A percentile compares a stretch with the other conserved stretches of the same genome.
These are phyloP conservation scores for Albugo laibachii DNA, from an alignment of 352 stramenopile genomes.

Conservation along the genomic window DNA sequence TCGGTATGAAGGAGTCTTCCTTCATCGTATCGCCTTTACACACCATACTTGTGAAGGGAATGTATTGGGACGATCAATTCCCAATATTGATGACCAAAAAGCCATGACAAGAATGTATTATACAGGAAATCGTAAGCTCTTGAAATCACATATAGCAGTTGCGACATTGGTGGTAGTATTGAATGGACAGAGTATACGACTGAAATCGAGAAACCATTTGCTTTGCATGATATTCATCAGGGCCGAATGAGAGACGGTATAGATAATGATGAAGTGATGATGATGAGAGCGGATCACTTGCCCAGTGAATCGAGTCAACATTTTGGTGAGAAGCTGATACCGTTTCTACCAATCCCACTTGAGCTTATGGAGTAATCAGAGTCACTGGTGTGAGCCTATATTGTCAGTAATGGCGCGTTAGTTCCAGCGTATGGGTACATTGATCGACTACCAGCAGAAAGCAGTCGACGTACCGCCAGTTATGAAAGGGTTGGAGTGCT, in stretches of 20 bases:
- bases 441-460: conserved; percentile 71
- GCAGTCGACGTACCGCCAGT: conserved; percentile 43
- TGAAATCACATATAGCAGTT: conserved; percentile 89
- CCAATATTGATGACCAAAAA: conserved; percentile 82
- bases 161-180: conserved; percentile 85
- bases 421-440: conserved; percentile 85
- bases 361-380: conserved; percentile 34
- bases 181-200: conserved; percentile 88
- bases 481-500: conserved; percentile 43
- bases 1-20: conserved; percentile 82
- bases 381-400: conserved; percentile 78
- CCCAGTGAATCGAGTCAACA: conserved; percentile 89
- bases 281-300: conserved; percentile 92
- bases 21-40: conserved; percentile 78
- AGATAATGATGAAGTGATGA: conserved; percentile 67
- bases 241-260: conserved; percentile 50
- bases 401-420: conserved; percentile 77
- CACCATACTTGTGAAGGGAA: no score
- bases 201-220: conserved; percentile 89
- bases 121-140: conserved; percentile 57
- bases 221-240: conserved; percentile 68
- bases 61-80: no score
- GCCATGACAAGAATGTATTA: conserved; percentile 62
- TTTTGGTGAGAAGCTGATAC: conserved; percentile 79
- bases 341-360: conserved; percentile 57